Percentiles rank a stretch among this genome's conserved stretches.
Conservation (phyloP, 2,329 filamentous ascomycete species). For the Penicillium capsulatum region DNA sequence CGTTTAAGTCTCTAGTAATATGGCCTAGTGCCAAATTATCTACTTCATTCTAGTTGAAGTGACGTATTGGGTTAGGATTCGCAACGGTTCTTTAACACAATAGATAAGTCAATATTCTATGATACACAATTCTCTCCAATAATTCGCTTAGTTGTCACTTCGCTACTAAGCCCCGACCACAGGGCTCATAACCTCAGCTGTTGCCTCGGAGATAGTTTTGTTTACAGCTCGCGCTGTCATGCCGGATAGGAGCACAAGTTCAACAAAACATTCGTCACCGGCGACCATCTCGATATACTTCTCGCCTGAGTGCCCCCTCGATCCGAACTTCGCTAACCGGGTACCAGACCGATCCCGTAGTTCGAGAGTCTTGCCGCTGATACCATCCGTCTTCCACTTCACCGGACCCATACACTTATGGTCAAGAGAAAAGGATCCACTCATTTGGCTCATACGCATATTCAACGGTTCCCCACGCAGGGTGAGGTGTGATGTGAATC, state of each 20-base stretch:
- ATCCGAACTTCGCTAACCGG: not conserved
- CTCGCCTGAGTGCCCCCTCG: not conserved
- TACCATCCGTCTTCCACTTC: conserved; percentile 1
- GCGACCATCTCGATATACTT: not conserved
- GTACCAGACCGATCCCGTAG: not conserved
- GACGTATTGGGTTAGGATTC: too few species aligned
- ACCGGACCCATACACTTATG: not conserved
- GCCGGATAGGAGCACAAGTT: conserved; percentile 1
- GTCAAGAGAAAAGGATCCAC: conserved; percentile 1
- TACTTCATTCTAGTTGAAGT: too few species aligned
- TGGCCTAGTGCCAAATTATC: too few species aligned
- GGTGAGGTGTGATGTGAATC: conserved; percentile 1
- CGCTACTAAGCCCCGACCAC: too few species aligned
- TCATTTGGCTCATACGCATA: conserved; percentile 2
- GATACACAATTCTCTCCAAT: too few species aligned
- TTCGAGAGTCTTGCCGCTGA: conserved; percentile 1
- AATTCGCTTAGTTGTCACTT: too few species aligned
- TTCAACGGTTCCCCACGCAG: conserved; percentile 1
- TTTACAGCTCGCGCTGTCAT: not conserved
- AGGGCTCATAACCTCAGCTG: too few species aligned
- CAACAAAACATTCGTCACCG: conserved; percentile 2
- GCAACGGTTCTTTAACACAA: too few species aligned
- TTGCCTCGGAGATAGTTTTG: not conserved
- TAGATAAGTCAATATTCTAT: too few species aligned
- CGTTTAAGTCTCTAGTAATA: too few species aligned